phyloP scores from a whole-genome alignment of 2,329 filamentous ascomycete species.

The Diaporthe citrichinensis region DNA sequence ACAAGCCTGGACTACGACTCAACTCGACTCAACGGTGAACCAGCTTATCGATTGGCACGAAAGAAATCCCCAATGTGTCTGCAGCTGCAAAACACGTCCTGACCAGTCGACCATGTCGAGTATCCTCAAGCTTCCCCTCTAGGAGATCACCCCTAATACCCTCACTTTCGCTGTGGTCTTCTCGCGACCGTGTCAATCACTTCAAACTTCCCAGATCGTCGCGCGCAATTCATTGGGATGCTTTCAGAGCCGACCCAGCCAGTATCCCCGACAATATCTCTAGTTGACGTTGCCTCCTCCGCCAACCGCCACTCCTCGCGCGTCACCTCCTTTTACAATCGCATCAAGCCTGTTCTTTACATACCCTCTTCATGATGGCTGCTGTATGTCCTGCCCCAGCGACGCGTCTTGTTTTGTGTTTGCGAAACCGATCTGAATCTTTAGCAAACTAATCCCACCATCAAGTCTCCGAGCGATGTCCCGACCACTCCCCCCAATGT shows the following conservation, averaged over 20 bases:
- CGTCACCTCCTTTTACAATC: conserved; percentile 34
- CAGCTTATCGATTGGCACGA: conserved; percentile 9
- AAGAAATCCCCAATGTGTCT: conserved; percentile 26
- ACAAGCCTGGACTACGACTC: background rate
- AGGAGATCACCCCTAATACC: conserved; percentile 33
- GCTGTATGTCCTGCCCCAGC: conserved; percentile 51
- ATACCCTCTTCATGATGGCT: conserved; percentile 51
- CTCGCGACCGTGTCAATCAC: conserved; percentile 20
- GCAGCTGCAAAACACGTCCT: conserved; percentile 29
- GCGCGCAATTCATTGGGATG: conserved; percentile 37
- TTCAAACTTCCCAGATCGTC: background rate
- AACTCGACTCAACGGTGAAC: conserved; percentile 10
- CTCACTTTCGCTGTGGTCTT: conserved; percentile 20
- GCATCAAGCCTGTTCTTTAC: conserved; percentile 18
- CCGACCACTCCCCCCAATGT: conserved; percentile 26
- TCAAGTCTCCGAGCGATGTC: conserved; percentile 36
- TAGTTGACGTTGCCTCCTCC: conserved; percentile 33
- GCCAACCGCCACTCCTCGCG: conserved; percentile 13
- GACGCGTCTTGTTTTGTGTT: background rate
- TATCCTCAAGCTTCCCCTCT: conserved; percentile 33
- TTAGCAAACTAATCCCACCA: conserved; percentile 34
- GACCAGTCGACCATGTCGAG: conserved; percentile 40
- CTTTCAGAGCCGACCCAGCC: conserved; percentile 17
- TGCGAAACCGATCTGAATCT: conserved; percentile 1
- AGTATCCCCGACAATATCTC: conserved; percentile 8